Conservation (phyloP, 257 asterid species). For the Jacaranda mimosifolia region DNA sequence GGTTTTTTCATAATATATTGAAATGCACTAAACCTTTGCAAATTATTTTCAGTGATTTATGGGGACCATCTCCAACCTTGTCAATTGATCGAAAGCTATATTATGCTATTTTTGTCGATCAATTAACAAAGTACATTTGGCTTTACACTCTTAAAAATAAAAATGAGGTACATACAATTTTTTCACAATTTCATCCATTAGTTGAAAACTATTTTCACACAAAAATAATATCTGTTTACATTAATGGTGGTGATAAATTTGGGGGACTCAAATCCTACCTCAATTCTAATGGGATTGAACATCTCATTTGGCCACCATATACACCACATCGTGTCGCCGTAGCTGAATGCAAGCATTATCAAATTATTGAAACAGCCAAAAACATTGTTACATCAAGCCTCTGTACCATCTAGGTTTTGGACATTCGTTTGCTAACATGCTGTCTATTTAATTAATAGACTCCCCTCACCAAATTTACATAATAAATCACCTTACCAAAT, state of each 20-base stretch:
- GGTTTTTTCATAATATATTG: too few species aligned
- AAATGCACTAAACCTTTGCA: not conserved
- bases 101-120: not conserved
- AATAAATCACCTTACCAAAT: too few species aligned
- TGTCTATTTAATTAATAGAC: too few species aligned
- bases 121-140: not conserved
- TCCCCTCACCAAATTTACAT: too few species aligned
- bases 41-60: not conserved
- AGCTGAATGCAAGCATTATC: not conserved
- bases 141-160: not conserved
- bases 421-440: too few species aligned
- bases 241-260: not conserved
- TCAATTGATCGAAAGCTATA: not conserved
- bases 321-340: too few species aligned
- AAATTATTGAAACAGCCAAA: not conserved
- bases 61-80: not conserved
- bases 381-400: not conserved
- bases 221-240: not conserved
- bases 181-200: not conserved
- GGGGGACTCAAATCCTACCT: not conserved
- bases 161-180: not conserved
- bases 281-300: not conserved
- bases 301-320: not conserved
- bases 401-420: too few species aligned
- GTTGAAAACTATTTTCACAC: not conserved